These are phyloP conservation scores for Tulasnella sp. DNA, from an alignment of 768 basidiomycete species.

Conservation along the genomic window DNA sequence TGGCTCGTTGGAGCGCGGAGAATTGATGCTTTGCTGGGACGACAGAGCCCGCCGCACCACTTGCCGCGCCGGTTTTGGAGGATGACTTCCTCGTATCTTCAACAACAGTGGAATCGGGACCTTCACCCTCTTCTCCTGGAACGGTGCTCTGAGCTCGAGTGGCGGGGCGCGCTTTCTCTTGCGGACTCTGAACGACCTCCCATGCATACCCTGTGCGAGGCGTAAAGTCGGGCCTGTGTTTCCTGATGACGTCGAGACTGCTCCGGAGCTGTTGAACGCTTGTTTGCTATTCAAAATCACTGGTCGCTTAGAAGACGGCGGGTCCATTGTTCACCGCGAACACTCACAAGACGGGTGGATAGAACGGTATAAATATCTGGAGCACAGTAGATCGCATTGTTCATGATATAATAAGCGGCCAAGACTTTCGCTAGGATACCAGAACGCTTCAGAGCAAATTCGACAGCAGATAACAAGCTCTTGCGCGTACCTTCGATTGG, in stretches of 20 bases:
- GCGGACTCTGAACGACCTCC: constrained; percentile 41
- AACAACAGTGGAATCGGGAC: not conserved
- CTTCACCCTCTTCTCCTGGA: constrained; percentile 1
- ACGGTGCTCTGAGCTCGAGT: not conserved
- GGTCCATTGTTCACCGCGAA: not conserved
- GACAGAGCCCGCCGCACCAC: not conserved
- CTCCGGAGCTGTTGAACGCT: constrained; percentile 55
- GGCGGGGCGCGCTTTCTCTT: constrained; percentile 3
- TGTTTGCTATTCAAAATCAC: not conserved
- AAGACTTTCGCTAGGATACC: constrained; percentile 64
- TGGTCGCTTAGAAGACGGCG: not conserved
- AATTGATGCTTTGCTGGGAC: constrained; percentile 26
- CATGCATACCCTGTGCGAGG: constrained; percentile 83
- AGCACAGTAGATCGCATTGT: constrained; percentile 86
- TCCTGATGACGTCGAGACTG: constrained; percentile 73
- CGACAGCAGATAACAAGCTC: not conserved
- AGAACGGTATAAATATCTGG: constrained; percentile 83
- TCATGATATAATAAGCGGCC: constrained; percentile 84
- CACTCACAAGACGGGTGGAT: constrained; percentile 76
- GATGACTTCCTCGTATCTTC: constrained; percentile 4
- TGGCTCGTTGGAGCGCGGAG: constrained; percentile 16
- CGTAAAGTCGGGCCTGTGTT: constrained; percentile 78
- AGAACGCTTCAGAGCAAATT: not conserved
- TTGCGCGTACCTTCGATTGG: constrained; percentile 72
- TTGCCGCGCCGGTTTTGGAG: not conserved